Percentiles rank a stretch among this genome's conserved stretches.
These are phyloP conservation scores for Clarireedia homoeocarpa DNA, from an alignment of 2,329 filamentous ascomycete species.

Conservation along the genomic window DNA sequence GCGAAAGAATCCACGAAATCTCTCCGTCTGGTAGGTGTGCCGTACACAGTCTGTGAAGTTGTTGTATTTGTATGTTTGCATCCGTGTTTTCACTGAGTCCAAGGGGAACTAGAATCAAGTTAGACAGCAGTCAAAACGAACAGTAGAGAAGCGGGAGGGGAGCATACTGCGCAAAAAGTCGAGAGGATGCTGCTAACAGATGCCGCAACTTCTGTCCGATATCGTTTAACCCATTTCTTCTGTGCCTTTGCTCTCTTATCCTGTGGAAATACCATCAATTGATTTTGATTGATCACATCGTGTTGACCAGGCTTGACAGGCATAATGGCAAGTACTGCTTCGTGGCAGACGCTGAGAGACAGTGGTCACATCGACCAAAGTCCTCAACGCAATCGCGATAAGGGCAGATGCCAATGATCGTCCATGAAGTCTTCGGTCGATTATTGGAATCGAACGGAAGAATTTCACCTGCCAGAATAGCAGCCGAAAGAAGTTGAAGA, in stretches of 20 bases:
- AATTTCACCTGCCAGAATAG: constrained; percentile 16
- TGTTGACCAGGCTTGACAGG: constrained; percentile 26
- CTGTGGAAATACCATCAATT: constrained; percentile 8
- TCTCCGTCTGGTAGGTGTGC: constrained; percentile 69
- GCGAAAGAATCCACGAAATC: constrained; percentile 69
- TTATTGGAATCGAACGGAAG: constrained; percentile 16
- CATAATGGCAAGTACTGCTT: constrained; percentile 37
- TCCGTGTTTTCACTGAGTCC: constrained; percentile 83
- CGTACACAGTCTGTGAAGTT: constrained; percentile 67
- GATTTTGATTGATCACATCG: constrained; percentile 18
- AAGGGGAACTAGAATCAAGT: constrained; percentile 53
- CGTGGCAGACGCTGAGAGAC: constrained; percentile 32
- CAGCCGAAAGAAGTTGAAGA: constrained; percentile 22
- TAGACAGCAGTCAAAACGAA: constrained; percentile 4
- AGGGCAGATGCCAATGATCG: constrained; percentile 42
- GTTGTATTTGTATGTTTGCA: constrained; percentile 77
- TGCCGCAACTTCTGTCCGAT: constrained; percentile 74
- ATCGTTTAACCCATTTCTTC: constrained; percentile 60
- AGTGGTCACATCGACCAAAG: constrained; percentile 43
- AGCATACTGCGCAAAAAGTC: constrained; percentile 59
- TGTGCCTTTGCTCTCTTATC: constrained; percentile 17
- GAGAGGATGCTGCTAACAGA: constrained; percentile 70
- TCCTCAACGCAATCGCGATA: constrained; percentile 56
- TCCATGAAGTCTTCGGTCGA: constrained; percentile 41
- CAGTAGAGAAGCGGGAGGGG: background rate